Conservation (phyloP, 352 stramenopile species). For the Saprolegnia parasitica region DNA sequence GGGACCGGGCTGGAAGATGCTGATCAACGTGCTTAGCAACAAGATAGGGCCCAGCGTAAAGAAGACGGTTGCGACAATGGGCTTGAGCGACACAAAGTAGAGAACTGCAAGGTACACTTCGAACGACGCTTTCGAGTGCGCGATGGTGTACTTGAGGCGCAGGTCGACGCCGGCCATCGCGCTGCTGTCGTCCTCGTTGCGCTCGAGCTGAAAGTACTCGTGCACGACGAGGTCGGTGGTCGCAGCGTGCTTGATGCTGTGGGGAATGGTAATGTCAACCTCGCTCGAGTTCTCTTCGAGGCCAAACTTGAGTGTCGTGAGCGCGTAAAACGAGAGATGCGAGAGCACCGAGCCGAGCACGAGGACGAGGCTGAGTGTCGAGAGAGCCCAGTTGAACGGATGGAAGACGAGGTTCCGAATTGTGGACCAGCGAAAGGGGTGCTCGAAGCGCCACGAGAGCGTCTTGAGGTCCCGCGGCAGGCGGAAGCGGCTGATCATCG, state of each 20-base stretch:
- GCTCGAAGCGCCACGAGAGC: background rate
- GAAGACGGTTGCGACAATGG: constrained; percentile 5
- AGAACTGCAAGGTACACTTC: constrained; percentile 6
- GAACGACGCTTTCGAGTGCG: background rate
- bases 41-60: background rate
- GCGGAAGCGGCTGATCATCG: background rate
- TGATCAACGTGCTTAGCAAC: background rate
- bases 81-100: constrained; percentile 27
- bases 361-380: constrained; percentile 8
- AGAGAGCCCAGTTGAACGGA: constrained; percentile 13
- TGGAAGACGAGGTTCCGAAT: constrained; percentile 13
- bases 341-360: constrained; percentile 8
- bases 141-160: constrained; percentile 9
- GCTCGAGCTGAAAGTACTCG: constrained; percentile 24
- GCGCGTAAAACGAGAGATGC: constrained; percentile 17
- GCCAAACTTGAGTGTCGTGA: background rate
- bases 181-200: background rate
- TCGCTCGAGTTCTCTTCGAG: background rate
- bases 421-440: constrained; percentile 9
- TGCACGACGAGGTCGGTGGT: constrained; percentile 14
- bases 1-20: background rate
- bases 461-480: background rate
- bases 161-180: constrained; percentile 12
- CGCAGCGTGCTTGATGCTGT: constrained; percentile 19
- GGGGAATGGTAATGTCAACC: constrained; percentile 5